These are phyloP conservation scores for Auricularia auricula-judae DNA, from an alignment of 768 basidiomycete genomes.

Conservation along the genomic window DNA sequence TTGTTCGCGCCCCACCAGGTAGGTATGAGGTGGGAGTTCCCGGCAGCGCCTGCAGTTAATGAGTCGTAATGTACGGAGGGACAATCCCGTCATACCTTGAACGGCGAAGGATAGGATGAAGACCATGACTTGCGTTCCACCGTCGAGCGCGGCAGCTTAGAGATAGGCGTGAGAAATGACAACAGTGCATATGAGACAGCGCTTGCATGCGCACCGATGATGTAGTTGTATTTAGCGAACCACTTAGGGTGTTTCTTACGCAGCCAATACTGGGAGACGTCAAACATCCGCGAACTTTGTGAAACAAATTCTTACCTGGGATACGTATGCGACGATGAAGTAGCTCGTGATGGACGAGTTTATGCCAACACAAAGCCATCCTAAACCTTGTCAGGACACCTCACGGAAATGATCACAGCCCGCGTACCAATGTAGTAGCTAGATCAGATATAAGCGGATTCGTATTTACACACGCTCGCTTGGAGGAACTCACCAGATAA, in stretches of 20 bases:
- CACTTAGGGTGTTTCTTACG: slow-evolving; percentile 33
- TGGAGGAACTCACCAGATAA: slow-evolving; percentile 26
- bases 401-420: neutral
- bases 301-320: slow-evolving; percentile 20
- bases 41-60: slow-evolving; percentile 8
- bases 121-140: slow-evolving; percentile 42
- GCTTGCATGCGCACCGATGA: slow-evolving; percentile 19
- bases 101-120: slow-evolving; percentile 41
- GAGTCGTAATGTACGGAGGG: neutral
- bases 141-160: slow-evolving; percentile 34
- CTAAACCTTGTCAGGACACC: neutral
- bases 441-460: slow-evolving; percentile 3
- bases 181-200: neutral
- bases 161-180: neutral
- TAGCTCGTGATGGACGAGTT: slow-evolving; percentile 37
- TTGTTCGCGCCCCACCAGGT: slow-evolving; percentile 52
- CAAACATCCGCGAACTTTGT: neutral
- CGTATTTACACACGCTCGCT: no score
- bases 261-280: slow-evolving; percentile 25
- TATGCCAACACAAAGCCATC: slow-evolving; percentile 42
- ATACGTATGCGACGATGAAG: slow-evolving; percentile 32
- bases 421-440: slow-evolving; percentile 32
- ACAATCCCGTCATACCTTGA: slow-evolving; percentile 31
- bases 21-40: slow-evolving; percentile 38
- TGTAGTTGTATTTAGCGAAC: slow-evolving; percentile 29